phyloP scores from a whole-genome alignment of 1,284 basidiomycete genomes.

The Ustilago sp. region DNA sequence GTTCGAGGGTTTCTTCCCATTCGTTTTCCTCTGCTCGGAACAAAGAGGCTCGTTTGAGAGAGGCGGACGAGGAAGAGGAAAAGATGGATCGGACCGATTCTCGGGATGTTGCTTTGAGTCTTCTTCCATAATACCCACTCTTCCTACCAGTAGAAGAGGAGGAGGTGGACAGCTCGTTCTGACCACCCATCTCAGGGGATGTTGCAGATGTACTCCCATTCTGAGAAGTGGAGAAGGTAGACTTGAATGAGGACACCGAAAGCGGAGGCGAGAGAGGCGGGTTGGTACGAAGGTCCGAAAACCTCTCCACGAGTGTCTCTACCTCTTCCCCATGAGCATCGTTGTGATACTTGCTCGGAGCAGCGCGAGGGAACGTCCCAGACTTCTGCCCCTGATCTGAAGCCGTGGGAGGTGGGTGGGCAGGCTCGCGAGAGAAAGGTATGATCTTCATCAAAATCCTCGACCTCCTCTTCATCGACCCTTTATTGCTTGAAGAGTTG shows the following conservation, averaged over 20 bases:
- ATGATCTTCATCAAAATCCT: constrained; percentile 50
- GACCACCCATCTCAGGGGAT: constrained; percentile 19
- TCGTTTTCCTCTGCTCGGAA: constrained; percentile 13
- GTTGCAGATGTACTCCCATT: constrained; percentile 15
- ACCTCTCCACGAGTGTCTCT: constrained; percentile 21
- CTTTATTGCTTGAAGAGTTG: constrained; percentile 8
- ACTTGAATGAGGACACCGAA: constrained; percentile 17
- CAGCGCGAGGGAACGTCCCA: constrained; percentile 30
- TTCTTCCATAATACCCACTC: constrained; percentile 16
- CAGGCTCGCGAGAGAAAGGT: constrained; percentile 22
- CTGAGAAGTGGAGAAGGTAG: constrained; percentile 11
- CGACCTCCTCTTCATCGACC: constrained; percentile 22
- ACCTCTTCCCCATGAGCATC: constrained; percentile 8
- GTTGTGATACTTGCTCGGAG: not conserved
- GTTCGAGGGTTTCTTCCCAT: constrained; percentile 35
- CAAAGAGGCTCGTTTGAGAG: not conserved
- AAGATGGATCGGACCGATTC: constrained; percentile 30
- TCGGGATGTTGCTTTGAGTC: constrained; percentile 1
- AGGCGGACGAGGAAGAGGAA: not conserved
- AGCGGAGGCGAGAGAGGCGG: constrained; percentile 14
- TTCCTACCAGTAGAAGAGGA: not conserved
- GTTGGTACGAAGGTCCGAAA: constrained; percentile 8
- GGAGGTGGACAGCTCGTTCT: not conserved
- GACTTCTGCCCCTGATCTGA: constrained; percentile 8
- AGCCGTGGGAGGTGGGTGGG: not conserved